Evolutionary conservation across 2,329 filamentous ascomycete genomes (phyloP).

Genomic region (Raffaelea arxii): DNA sequence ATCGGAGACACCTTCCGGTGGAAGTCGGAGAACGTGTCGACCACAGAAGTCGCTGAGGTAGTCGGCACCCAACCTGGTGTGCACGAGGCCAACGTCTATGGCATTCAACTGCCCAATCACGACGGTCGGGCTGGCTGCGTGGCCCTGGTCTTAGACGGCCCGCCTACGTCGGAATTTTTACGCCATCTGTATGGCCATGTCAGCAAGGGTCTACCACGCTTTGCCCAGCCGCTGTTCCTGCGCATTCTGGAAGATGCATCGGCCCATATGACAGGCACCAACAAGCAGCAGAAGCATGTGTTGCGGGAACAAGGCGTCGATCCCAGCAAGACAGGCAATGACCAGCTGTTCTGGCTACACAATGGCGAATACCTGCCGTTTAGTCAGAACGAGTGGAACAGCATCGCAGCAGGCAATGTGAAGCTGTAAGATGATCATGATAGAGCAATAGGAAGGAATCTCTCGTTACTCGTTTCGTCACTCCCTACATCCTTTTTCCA

Average conservation of each 20-base stretch:
- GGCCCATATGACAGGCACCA: slow-evolving; percentile 67
- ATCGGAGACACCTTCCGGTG: slow-evolving; percentile 71
- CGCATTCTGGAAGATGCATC: slow-evolving; percentile 48
- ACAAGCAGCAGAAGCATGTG: slow-evolving; percentile 77
- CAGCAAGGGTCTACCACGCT: slow-evolving; percentile 51
- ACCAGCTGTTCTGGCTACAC: slow-evolving; percentile 55
- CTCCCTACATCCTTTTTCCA: too few species aligned
- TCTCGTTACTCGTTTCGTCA: too few species aligned
- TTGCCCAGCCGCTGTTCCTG: slow-evolving; percentile 70
- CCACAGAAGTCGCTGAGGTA: slow-evolving; percentile 69
- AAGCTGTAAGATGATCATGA: slow-evolving; percentile 52
- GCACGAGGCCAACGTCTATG: slow-evolving; percentile 77
- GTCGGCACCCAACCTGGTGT: slow-evolving; percentile 58
- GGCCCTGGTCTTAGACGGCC: slow-evolving; percentile 31
- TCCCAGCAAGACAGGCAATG: slow-evolving; percentile 40
- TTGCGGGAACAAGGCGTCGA: slow-evolving; percentile 67
- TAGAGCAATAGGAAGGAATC: too few species aligned
- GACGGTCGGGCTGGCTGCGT: slow-evolving; percentile 77
- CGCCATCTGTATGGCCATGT: slow-evolving; percentile 53
- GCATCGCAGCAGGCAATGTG: slow-evolving; percentile 55
- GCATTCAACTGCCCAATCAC: slow-evolving; percentile 67
- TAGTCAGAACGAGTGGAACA: slow-evolving; percentile 55
- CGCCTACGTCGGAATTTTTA: slow-evolving; percentile 32
- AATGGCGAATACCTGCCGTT: slow-evolving; percentile 61
- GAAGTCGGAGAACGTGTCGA: slow-evolving; percentile 79